Evolutionary conservation across 345 rosid genomes (phyloP), one percentile per base, ranked within the genome.

Genomic region (Gynandropsis gynandra): DNA sequence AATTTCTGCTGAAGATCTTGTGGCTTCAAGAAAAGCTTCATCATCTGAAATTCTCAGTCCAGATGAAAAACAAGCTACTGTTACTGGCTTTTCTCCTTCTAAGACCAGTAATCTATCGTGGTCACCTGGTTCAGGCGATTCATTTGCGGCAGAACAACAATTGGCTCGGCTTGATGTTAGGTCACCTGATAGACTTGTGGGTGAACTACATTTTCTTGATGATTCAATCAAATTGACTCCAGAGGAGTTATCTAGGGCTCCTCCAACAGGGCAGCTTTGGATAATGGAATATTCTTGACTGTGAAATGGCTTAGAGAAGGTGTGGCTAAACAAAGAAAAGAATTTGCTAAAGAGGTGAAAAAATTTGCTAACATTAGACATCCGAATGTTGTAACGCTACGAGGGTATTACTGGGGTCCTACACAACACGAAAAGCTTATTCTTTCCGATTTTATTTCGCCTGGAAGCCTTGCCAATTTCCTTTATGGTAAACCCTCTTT

Each of bases 251-350:
- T 82, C 98, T 14, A 80, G 83, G 68, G 98, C 98, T 13, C 98
- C 98, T 92, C 96, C 20, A 87, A 92, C 63, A 75, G 83, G 56
- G 98, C 98, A 42, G 75, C 98, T 5, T 72, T 92, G 54, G 98
- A 87, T 63, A 87, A 68, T 55, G 98, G 98, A 42, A 64, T 76
- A 27, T 80, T 82, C 67, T 58, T 92, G 70, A 87, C 98, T 0
- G 98, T 92, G 58, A 92, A 92, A 69, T 92, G 98, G 96, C 74
- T 92, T 60, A 76, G 96, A 67, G 98, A 92, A 75, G 98, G 98
- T 48, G 89, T 92, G 46, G 98, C 98, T 2, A 92, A 92, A 66
- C 95, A 82, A 64, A 82, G 80, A 62, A 92, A 92, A 58, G 96
- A 87, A 59, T 92, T 92, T 67, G 80, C 93, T n/a, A 92, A 84